These are phyloP conservation scores for Starmerella roubikii DNA, from an alignment of 805 yeast genomes.

Conservation along the genomic window DNA sequence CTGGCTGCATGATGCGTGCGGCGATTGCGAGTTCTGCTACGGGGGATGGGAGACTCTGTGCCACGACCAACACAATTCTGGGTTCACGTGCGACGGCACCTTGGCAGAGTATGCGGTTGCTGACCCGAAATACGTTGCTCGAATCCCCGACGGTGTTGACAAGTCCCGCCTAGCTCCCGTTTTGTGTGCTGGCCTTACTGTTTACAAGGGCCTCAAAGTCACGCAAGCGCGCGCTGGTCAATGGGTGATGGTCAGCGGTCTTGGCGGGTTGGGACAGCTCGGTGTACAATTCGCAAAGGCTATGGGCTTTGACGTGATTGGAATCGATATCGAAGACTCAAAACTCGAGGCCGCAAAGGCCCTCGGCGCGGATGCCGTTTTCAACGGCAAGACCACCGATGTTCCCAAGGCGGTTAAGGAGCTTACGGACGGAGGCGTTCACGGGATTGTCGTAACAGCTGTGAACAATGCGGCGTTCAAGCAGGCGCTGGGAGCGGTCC, in stretches of 20 bases:
- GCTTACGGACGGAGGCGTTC: slow-evolving; percentile 57
- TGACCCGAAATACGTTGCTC: slow-evolving; percentile 76
- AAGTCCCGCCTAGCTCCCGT: slow-evolving; percentile 68
- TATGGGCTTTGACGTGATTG: slow-evolving; percentile 61
- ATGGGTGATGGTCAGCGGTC: slow-evolving; percentile 68
- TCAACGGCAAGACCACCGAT: slow-evolving; percentile 41
- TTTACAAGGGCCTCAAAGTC: slow-evolving; percentile 77
- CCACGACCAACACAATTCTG: slow-evolving; percentile 55
- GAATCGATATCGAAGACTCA: slow-evolving; percentile 56
- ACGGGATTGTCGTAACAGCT: slow-evolving; percentile 63
- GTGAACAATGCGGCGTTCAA: slow-evolving; percentile 56
- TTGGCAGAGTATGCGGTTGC: slow-evolving; percentile 87
- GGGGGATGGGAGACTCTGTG: slow-evolving; percentile 58
- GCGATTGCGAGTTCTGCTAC: slow-evolving; percentile 63
- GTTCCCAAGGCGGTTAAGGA: slow-evolving; percentile 37
- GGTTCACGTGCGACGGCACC: slow-evolving; percentile 82
- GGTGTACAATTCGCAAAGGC: slow-evolving; percentile 65
- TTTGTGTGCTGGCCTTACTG: slow-evolving; percentile 85
- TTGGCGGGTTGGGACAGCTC: slow-evolving; percentile 64
- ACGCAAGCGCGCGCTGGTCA: slow-evolving; percentile 57
- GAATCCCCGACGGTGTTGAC: slow-evolving; percentile 60
- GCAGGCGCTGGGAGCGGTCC: slow-evolving; percentile 45
- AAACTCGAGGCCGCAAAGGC: slow-evolving; percentile 41
- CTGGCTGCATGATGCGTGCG: slow-evolving; percentile 71
- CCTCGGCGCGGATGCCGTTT: slow-evolving; percentile 52